These are phyloP conservation scores for Omphalotus guepiniiformis DNA, from an alignment of 768 basidiomycete species.

Conservation along the genomic window DNA sequence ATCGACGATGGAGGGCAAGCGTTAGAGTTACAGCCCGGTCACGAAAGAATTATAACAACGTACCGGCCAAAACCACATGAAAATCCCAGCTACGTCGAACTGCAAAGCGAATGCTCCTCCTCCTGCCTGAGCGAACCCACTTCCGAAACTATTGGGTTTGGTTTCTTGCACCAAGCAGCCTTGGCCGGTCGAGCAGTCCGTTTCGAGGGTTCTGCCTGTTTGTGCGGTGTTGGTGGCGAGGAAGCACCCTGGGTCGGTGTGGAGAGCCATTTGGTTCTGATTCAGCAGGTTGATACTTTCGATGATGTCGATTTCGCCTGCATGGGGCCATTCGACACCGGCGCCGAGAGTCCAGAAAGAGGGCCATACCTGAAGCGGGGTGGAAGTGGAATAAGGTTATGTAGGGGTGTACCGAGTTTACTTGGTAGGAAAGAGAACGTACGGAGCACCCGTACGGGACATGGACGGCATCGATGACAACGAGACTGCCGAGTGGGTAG, in stretches of 20 bases:
- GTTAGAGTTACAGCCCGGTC: background rate
- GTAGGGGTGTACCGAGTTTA: background rate
- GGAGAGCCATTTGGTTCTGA: conserved; percentile 55
- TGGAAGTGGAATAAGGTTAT: background rate
- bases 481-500: conserved; percentile 37
- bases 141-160: conserved; percentile 42
- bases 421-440: conserved; percentile 12
- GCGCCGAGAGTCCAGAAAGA: conserved; percentile 42
- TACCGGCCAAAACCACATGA: conserved; percentile 8
- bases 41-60: background rate
- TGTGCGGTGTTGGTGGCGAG: conserved; percentile 26
- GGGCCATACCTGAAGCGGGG: conserved; percentile 36
- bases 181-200: conserved; percentile 27
- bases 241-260: conserved; percentile 37
- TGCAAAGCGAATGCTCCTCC: conserved; percentile 36
- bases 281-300: conserved; percentile 53
- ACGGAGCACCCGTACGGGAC: conserved; percentile 57
- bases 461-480: conserved; percentile 40
- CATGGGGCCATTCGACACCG: conserved; percentile 33
- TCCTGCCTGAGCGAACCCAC: conserved; percentile 43
- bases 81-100: conserved; percentile 7
- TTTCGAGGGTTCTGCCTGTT: conserved; percentile 23
- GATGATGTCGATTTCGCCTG: conserved; percentile 49
- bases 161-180: conserved; percentile 44
- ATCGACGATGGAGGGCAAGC: background rate